Evolutionary conservation across 225 moss, liverwort and hornwort genomes (phyloP), one percentile per base, ranked within the genome.

Genomic region (Pseudoscleropodium purum): DNA sequence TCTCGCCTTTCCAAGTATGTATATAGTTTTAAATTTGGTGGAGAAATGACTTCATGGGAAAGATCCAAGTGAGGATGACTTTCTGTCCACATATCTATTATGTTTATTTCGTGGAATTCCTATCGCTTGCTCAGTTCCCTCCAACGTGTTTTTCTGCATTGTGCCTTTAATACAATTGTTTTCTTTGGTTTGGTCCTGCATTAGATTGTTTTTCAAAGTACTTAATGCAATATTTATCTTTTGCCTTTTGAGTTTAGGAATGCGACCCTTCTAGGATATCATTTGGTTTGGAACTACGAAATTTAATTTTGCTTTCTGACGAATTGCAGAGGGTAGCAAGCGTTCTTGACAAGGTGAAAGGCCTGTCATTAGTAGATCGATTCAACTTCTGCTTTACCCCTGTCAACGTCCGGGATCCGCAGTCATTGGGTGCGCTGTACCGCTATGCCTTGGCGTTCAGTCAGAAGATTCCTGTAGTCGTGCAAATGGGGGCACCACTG

Each of bases 341-440:
- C 92, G 95, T 97, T 84, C 93, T 99, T 62, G 99, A 97, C 91
- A 97, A 96, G 91, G 96, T 99, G 84, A 96, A 95, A 87, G 97
- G 99, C 21, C 88, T 99, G 83, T 99, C 99, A 15, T 84, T 99
- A 83, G 97, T 93, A 92, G 99, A 99, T 65, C 94, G 99, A 36
- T 99, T 97, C 91, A 97, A 99, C 87, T 99, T 99, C 86, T 99
- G 99, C 92, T 99, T 99, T 77, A 96, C 99, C 66, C 99, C 99
- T 60, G 97, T 99, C 29, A 99, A 97, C 86, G 97, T 97, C 68
- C 95, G 99, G 33, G 99, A 99, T 90, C 97, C 99, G 43, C 95
- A 97, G 87, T 97, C 99, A 30, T 92, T 99, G 93, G 95, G 96
- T 81, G 96, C 97, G 57, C 91, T 99, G 49, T 96, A 95, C 86